Evolutionary conservation across 345 rosid genomes (phyloP), one percentile per base, ranked within the genome.

Genomic region (Turritis glabra): DNA sequence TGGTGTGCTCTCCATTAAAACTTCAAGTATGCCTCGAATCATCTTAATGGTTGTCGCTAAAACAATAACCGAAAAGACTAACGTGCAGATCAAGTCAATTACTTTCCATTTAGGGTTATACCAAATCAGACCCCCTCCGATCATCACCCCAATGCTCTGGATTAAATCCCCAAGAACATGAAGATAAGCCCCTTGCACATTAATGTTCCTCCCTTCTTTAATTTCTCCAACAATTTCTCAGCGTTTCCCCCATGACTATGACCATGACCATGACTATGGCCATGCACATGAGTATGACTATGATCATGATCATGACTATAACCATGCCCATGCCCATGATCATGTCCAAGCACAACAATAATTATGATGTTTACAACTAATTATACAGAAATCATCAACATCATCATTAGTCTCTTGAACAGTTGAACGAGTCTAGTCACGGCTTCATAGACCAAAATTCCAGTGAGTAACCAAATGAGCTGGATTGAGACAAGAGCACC

Each of bases 1-100:
- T 0, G 93, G 91, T 2, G 90, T 88, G 56, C 91, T 88, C 80
- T 90, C 96, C 90, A 86, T 90, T 41, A 86, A 75, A 46, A 90
- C 93, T 74, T 86, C 93, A 6, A 90, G 79, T 53, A 86, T 84
- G 73, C 35, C 85, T 22, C 88, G 69, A 35, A 90, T 30, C 87
- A 88, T 88, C 60, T 71, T 82, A 59, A 86, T 76, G 14, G 92
- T 90, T 32, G 96, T 88, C 50, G 84, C 80, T 78, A 86, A 74
- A 40, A 88, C 90, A 57, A 86, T 78, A 29, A 83, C 83, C 0
- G 93, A 90, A 84, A 90, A 86, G 32, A 79, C 43, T n/a, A 90
- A 79, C 30, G 91, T 90, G 86, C 96, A 86, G 29, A 86, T 81
- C 73, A 90, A 68, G 81, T 90, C 91, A 64, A 86, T 76, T 18